Evolutionary conservation across 2,329 filamentous ascomycete genomes (phyloP).

Genomic region (Aschersonia sp.): DNA sequence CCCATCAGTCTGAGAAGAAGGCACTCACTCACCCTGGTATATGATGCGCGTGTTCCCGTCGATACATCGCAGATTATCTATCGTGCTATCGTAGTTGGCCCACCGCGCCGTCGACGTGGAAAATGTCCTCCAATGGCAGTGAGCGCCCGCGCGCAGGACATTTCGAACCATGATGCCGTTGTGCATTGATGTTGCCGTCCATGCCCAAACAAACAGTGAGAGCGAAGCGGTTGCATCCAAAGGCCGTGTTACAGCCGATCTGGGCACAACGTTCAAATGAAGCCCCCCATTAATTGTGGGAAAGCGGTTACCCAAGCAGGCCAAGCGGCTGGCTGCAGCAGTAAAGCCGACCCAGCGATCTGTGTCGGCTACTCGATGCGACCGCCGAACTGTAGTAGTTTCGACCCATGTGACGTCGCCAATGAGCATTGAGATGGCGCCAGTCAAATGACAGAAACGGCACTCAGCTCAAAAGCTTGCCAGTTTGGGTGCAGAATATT

Average conservation of each 20-base stretch:
- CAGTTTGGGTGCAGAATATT: too few species aligned
- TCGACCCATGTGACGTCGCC: too few species aligned
- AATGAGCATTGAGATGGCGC: too few species aligned
- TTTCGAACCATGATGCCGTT: neutral
- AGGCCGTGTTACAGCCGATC: too few species aligned
- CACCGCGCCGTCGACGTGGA: neutral
- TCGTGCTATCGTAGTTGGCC: conserved; percentile 12
- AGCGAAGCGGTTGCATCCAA: too few species aligned
- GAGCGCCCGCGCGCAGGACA: neutral
- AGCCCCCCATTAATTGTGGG: too few species aligned
- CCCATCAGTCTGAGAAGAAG: neutral
- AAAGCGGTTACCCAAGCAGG: neutral
- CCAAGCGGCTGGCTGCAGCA: neutral
- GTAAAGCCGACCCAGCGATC: neutral
- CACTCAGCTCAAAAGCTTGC: too few species aligned
- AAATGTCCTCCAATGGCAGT: neutral
- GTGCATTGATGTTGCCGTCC: too few species aligned
- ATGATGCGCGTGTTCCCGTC: conserved; percentile 16
- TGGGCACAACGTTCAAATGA: too few species aligned
- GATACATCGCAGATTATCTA: conserved; percentile 13
- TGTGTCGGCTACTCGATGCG: neutral
- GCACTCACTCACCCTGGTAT: conserved; percentile 14
- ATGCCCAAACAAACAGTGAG: too few species aligned
- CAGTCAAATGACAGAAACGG: too few species aligned
- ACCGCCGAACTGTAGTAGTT: too few species aligned